These are phyloP conservation scores for Solanum habrochaites DNA, from an alignment of 257 asterid genomes.

Conservation along the genomic window DNA sequence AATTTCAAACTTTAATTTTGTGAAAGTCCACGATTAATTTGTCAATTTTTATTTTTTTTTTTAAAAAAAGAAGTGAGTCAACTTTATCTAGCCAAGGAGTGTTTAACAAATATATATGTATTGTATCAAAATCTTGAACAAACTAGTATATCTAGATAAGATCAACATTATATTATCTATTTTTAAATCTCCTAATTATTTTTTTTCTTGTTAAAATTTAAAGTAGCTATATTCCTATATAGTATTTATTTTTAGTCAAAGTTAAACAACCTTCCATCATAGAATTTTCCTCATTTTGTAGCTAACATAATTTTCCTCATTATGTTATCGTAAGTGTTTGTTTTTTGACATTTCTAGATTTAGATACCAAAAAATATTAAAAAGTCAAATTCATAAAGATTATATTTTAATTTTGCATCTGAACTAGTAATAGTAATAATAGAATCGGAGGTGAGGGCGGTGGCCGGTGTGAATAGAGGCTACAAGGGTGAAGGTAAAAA, in stretches of 20 bases:
- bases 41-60: too few species aligned
- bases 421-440: too few species aligned
- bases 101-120: not conserved
- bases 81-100: too few species aligned
- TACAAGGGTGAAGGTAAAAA: not conserved
- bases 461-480: not conserved
- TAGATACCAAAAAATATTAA: not conserved
- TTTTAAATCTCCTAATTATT: not conserved
- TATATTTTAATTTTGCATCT: not conserved
- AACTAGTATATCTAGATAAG: not conserved
- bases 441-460: not conserved
- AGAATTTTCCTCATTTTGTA: not conserved
- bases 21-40: too few species aligned
- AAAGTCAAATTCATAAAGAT: not conserved
- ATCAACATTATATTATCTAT: not conserved
- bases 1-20: too few species aligned
- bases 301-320: not conserved
- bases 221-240: not conserved
- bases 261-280: not conserved
- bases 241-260: not conserved
- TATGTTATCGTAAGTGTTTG: not conserved
- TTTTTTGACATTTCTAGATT: not conserved
- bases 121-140: not conserved
- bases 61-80: too few species aligned
- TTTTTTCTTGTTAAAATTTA: not conserved